These are phyloP conservation scores for Fusarium sublunatum DNA, from an alignment of 2,329 filamentous ascomycete species.

Conservation along the genomic window DNA sequence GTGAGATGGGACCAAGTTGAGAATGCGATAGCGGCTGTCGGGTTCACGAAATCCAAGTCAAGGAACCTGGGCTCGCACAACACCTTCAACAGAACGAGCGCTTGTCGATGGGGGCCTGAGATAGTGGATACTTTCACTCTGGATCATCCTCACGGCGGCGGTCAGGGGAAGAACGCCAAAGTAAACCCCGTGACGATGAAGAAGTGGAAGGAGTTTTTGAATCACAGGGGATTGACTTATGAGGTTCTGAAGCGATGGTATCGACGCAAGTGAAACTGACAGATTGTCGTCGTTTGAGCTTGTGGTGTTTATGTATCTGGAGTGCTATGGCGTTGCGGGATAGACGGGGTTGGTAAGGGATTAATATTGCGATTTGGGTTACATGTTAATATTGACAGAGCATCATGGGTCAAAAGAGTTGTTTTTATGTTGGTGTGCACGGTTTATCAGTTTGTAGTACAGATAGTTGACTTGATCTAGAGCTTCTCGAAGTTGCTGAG, in stretches of 20 bases:
- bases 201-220: not conserved
- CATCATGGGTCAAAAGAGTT: too few species aligned
- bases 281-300: not conserved
- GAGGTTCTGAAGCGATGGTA: conserved; percentile 26
- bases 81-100: not conserved
- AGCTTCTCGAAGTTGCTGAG: too few species aligned
- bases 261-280: not conserved
- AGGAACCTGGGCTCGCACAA: not conserved
- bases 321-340: not conserved
- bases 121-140: not conserved
- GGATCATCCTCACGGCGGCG: not conserved
- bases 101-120: not conserved
- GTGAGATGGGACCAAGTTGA: not conserved
- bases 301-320: not conserved
- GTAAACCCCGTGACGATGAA: not conserved
- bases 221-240: conserved; percentile 16
- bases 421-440: not conserved
- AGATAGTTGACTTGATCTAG: not conserved
- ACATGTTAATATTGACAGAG: too few species aligned
- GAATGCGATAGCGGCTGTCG: not conserved
- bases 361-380: too few species aligned
- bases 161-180: not conserved
- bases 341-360: not conserved
- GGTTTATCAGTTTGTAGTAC: too few species aligned
- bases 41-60: not conserved